These are phyloP conservation scores for Alternaria consortialis DNA, from an alignment of 2,329 filamentous ascomycete species.

Conservation along the genomic window DNA sequence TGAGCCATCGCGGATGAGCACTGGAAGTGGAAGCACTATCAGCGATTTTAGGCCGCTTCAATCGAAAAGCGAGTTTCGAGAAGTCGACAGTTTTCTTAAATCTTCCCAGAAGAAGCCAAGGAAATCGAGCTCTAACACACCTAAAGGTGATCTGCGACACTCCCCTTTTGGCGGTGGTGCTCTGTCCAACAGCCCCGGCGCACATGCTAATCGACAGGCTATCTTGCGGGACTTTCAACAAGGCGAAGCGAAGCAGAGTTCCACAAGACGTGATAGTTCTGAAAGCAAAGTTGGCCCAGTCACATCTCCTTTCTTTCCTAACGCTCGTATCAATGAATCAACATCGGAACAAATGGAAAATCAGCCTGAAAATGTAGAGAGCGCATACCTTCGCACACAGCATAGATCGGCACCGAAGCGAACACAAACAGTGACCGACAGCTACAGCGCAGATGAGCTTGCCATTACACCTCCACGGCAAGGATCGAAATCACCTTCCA, in stretches of 20 bases:
- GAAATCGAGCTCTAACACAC: not conserved
- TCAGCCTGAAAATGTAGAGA: not conserved
- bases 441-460: conserved; percentile 31
- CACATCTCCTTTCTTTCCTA: conserved; percentile 25
- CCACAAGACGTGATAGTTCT: not conserved
- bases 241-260: conserved; percentile 13
- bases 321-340: conserved; percentile 36
- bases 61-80: conserved; percentile 29
- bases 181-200: not conserved
- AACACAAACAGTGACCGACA: not conserved
- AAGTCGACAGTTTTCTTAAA: conserved; percentile 16
- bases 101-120: conserved; percentile 25
- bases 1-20: conserved; percentile 26
- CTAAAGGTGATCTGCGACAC: not conserved
- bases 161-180: conserved; percentile 10
- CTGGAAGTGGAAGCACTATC: conserved; percentile 20
- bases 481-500: conserved; percentile 5
- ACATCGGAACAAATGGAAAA: conserved; percentile 10
- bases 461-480: conserved; percentile 11
- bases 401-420: conserved; percentile 18
- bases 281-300: not conserved
- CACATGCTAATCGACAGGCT: not conserved
- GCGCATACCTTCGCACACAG: conserved; percentile 19
- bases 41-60: not conserved
- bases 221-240: conserved; percentile 24